Evolutionary conservation across 805 yeast species (phyloP), one percentile per base, ranked within the genome.

Genomic region (Starmerella sirachaensis): DNA sequence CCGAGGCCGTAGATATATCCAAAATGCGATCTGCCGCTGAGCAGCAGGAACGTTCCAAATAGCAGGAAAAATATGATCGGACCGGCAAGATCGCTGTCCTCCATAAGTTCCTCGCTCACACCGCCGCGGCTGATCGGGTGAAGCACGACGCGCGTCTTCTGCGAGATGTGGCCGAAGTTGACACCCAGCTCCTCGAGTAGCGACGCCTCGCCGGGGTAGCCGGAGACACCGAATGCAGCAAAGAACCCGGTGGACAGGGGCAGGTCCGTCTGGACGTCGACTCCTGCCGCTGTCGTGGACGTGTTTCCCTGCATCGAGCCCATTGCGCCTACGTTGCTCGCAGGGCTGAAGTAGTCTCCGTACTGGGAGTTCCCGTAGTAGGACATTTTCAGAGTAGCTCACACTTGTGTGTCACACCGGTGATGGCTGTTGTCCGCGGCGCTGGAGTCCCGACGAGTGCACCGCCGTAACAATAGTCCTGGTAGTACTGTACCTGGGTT

Each of bases 1-100:
- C 95, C 97, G 29, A 91, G 93, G 27, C 98, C 97, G 54, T 91
- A 91, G 34, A 91, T 81, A 58, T 91, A 91, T 2, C 97, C 97
- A 56, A 91, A 91, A 58, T 91, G 97, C 12, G 88, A 81, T 58
- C 88, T 91, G 5, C 98, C 97, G 1, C 94, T 56, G 23, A 86
- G 65, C 35, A 88, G 63, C 37, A 91, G 63, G 43, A 79, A 74
- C 0, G 85, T 70, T 16, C 95, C 98, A 55, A 88, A 88, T 40
- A 84, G 59, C 36, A 91, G 63, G 53, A 88, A 88, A 58, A 88
- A 91, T 28, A 91, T 62, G 22, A 91, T 67, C 1, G 98, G 98
- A 1, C 98, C 98, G 0, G 97, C 96, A 49, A 91, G 66, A 56
- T 91, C 98, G 18, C 91, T 70, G 59, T 88, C 98, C 37, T 76